phyloP scores from a whole-genome alignment of 768 basidiomycete genomes.

The Postia placenta region DNA sequence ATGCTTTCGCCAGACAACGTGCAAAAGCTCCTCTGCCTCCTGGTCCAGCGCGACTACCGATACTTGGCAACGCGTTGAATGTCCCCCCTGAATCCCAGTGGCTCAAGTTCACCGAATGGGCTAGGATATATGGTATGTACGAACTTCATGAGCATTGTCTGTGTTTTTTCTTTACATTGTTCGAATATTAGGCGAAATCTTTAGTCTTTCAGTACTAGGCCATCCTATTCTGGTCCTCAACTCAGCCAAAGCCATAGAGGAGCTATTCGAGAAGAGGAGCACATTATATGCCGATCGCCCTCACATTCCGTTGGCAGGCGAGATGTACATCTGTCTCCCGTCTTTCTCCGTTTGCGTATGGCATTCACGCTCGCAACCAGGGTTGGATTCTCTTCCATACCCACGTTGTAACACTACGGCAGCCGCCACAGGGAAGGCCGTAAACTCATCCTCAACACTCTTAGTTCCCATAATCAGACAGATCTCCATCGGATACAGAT shows the following conservation, averaged over 20 bases:
- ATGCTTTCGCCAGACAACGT: too few species aligned
- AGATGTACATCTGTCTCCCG: slow-evolving; percentile 32
- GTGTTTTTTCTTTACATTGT: too few species aligned
- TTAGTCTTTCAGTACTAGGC: slow-evolving; percentile 16
- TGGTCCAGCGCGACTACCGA: slow-evolving; percentile 19
- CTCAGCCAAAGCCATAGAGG: slow-evolving; percentile 15
- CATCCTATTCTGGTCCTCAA: slow-evolving; percentile 25
- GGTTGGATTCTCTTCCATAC: slow-evolving; percentile 7
- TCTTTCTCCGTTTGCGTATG: too few species aligned
- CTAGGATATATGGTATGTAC: slow-evolving; percentile 3
- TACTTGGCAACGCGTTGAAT: slow-evolving; percentile 19
- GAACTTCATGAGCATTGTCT: too few species aligned
- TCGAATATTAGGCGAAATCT: slow-evolving; percentile 4
- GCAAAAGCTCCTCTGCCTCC: slow-evolving; percentile 11
- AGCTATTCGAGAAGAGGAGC: slow-evolving; percentile 23
- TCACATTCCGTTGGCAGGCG: slow-evolving; percentile 15
- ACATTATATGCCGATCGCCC: slow-evolving; percentile 20
- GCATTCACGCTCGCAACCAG: too few species aligned
- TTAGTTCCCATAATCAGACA: neutral
- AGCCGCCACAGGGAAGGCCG: slow-evolving; percentile 13
- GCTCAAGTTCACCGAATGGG: slow-evolving; percentile 5
- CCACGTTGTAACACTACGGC: slow-evolving; percentile 13
- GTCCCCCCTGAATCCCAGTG: neutral
- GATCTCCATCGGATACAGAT: neutral
- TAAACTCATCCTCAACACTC: slow-evolving; percentile 5